Conservation (phyloP, 164 flowering plant genomes). For the Malania oleifera region DNA sequence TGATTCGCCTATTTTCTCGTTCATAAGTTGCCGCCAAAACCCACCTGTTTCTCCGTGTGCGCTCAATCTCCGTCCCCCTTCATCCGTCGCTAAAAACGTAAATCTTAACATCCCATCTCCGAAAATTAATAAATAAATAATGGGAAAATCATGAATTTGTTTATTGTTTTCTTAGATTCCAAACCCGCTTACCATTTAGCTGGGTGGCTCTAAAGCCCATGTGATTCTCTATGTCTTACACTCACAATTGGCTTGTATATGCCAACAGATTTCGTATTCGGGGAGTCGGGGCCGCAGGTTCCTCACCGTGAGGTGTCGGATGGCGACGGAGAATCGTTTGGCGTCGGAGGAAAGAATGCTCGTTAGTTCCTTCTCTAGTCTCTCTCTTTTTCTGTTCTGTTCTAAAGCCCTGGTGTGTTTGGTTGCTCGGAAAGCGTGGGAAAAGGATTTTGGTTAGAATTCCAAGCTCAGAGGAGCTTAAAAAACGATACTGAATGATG, state of each 20-base stretch:
- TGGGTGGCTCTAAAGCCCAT: too few relatives aligned
- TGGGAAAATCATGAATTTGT: not conserved
- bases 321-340: constrained; percentile 33
- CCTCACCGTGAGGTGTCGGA: constrained; percentile 27
- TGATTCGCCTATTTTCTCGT: constrained; percentile 21
- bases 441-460: not conserved
- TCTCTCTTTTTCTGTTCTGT: too few relatives aligned
- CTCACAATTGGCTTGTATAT: not conserved
- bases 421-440: not conserved
- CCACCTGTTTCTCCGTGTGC: not conserved
- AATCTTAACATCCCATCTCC: not conserved
- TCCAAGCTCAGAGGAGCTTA: too few relatives aligned
- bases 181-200: not conserved
- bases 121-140: not conserved
- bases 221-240: not conserved
- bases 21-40: constrained; percentile 12
- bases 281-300: constrained; percentile 17
- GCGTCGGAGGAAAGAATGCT: constrained; percentile 45
- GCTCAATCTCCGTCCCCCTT: constrained; percentile 1
- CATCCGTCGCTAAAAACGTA: not conserved
- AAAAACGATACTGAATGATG: too few relatives aligned
- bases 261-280: constrained; percentile 20
- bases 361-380: constrained; percentile 19
- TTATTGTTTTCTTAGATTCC: too few relatives aligned
- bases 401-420: not conserved